phyloP scores from a whole-genome alignment of 192 early-diverging fungal genomes.

The Umbelopsis sp. region DNA sequence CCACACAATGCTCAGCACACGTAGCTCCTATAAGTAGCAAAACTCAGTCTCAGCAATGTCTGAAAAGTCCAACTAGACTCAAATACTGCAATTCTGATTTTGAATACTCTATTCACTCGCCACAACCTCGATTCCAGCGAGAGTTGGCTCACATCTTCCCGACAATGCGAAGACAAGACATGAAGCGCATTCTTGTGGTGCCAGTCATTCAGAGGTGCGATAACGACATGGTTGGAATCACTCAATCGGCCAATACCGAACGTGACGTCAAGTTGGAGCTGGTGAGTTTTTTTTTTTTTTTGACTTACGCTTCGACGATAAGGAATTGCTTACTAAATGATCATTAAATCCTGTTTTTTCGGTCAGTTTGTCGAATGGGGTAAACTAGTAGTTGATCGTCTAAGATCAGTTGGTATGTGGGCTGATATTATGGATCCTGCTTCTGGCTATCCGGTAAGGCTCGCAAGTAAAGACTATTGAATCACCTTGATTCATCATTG shows the following conservation, averaged over 20 bases:
- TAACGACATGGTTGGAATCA: slow-evolving; percentile 79
- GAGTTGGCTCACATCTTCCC: slow-evolving; percentile 81
- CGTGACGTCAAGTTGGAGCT: slow-evolving; percentile 79
- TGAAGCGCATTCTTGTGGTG: slow-evolving; percentile 69
- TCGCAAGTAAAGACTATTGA: not conserved
- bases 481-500: not conserved
- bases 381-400: slow-evolving; percentile 52
- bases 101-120: slow-evolving; percentile 53
- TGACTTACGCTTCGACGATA: not conserved
- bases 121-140: slow-evolving; percentile 56
- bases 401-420: slow-evolving; percentile 72
- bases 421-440: slow-evolving; percentile 92
- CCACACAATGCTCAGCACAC: not conserved
- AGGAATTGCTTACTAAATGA: not conserved
- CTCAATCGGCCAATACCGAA: slow-evolving; percentile 70
- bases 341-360: slow-evolving; percentile 17
- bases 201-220: slow-evolving; percentile 80
- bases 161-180: slow-evolving; percentile 20
- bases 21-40: not conserved
- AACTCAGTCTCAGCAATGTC: slow-evolving; percentile 7
- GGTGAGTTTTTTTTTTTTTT: slow-evolving; percentile 48
- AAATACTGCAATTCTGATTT: slow-evolving; percentile 29
- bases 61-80: slow-evolving; percentile 27
- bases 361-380: slow-evolving; percentile 76
- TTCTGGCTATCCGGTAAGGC: slow-evolving; percentile 77